Conservation (phyloP, 495 filamentous ascomycete genomes). For the Lasiosphaeriaceae sp. region DNA sequence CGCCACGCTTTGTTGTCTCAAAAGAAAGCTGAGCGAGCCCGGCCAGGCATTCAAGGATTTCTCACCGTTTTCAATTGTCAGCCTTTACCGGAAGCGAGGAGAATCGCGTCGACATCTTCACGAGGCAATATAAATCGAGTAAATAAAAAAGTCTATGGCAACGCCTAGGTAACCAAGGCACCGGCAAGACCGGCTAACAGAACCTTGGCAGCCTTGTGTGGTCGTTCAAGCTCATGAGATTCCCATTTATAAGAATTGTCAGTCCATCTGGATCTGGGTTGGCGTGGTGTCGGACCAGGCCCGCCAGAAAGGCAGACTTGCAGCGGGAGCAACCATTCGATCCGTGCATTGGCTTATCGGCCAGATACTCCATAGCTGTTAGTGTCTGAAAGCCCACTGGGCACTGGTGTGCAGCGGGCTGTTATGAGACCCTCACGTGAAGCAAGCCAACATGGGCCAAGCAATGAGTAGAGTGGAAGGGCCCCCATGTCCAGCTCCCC, state of each 20-base stretch:
- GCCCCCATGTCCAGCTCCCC: constrained; percentile 3
- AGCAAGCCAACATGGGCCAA: background rate
- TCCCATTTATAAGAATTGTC: background rate
- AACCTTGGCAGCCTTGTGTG: background rate
- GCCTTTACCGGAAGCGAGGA: background rate
- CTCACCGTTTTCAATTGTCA: background rate
- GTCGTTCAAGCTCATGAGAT: background rate
- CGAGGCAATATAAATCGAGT: background rate
- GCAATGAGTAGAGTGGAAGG: background rate
- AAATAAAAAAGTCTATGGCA: background rate
- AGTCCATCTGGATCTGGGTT: background rate
- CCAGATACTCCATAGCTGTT: background rate
- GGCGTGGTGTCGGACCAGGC: background rate
- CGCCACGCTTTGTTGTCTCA: too few relatives aligned
- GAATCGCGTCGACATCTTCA: background rate
- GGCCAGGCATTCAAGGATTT: too few relatives aligned
- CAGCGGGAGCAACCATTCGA: background rate
- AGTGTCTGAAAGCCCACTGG: background rate
- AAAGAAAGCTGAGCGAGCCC: too few relatives aligned
- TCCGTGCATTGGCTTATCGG: background rate
- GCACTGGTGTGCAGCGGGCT: background rate
- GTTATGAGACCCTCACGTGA: background rate
- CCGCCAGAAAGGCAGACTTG: background rate
- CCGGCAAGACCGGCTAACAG: too few relatives aligned
- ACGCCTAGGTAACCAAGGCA: too few relatives aligned